Percentiles rank a stretch among this genome's conserved stretches.
These are phyloP conservation scores for Zymoseptoria crescenta DNA, from an alignment of 2,329 filamentous ascomycete species.

Conservation along the genomic window DNA sequence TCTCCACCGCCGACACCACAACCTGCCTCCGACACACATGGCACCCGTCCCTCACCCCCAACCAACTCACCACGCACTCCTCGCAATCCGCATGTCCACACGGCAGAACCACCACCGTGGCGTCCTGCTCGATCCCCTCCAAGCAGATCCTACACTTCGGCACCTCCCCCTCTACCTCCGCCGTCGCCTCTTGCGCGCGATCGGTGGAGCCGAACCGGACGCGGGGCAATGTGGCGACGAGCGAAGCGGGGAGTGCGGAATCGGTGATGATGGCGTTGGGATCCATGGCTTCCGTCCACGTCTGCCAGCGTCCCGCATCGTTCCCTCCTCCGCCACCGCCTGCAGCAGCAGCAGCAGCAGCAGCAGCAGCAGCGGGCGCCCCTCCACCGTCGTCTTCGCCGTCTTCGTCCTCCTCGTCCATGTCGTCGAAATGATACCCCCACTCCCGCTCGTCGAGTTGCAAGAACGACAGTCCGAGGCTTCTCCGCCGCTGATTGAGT, in stretches of 20 bases:
- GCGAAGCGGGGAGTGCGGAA: constrained; percentile 13
- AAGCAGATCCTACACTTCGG: constrained; percentile 13
- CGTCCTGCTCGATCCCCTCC: constrained; percentile 11
- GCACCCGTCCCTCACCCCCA: constrained; percentile 17
- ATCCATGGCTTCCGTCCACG: constrained; percentile 21
- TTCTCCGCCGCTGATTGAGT: constrained; percentile 13
- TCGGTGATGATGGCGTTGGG: constrained; percentile 10
- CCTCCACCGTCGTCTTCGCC: constrained; percentile 18
- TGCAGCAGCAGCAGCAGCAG: not conserved
- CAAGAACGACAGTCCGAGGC: constrained; percentile 14
- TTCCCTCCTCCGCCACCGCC: constrained; percentile 1
- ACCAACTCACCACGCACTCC: constrained; percentile 19
- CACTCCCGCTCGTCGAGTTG: constrained; percentile 26
- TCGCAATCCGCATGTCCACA: constrained; percentile 17
- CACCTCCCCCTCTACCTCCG: constrained; percentile 1
- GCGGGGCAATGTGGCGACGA: constrained; percentile 15
- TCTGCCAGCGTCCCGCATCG: constrained; percentile 13
- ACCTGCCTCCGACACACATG: constrained; percentile 15
- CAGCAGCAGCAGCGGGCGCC: too few species aligned
- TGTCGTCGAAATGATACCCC: constrained; percentile 21
- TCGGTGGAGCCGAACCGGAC: constrained; percentile 6
- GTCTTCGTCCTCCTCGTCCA: constrained; percentile 9
- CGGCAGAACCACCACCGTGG: constrained; percentile 13
- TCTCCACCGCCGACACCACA: not conserved
- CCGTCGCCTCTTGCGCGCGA: not conserved